These are phyloP conservation scores for Penicillium fuscoglaucum DNA, from an alignment of 2,329 filamentous ascomycete species.

Conservation along the genomic window DNA sequence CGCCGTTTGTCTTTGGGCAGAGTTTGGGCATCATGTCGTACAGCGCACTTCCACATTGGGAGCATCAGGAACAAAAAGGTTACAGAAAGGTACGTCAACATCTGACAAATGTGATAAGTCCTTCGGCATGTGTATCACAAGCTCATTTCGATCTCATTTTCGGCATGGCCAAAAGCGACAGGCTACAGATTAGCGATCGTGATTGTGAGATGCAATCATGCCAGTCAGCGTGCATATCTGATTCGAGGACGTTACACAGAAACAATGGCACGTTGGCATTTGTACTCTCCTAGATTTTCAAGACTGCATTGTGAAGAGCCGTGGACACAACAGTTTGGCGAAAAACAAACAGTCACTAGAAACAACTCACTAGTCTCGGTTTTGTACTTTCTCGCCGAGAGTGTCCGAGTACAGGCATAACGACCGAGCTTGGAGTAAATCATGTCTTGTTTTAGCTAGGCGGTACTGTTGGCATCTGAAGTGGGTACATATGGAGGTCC, in stretches of 20 bases:
- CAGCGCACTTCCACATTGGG: not conserved
- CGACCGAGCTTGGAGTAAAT: not conserved
- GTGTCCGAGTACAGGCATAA: not conserved
- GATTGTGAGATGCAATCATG: slow-evolving; percentile 1
- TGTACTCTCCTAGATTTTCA: not conserved
- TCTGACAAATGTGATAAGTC: slow-evolving; percentile 5
- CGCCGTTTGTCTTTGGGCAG: not conserved
- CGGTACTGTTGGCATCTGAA: not conserved
- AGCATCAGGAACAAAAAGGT: not conserved
- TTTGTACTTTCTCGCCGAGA: not conserved
- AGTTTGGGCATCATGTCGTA: slow-evolving; percentile 6
- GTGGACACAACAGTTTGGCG: not conserved
- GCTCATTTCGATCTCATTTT: not conserved
- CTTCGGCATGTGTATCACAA: not conserved
- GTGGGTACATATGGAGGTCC: not conserved
- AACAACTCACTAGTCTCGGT: not conserved
- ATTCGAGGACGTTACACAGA: not conserved
- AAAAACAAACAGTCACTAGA: not conserved
- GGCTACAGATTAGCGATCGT: slow-evolving; percentile 1
- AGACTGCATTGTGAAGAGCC: not conserved
- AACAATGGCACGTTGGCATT: not conserved
- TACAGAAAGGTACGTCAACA: not conserved
- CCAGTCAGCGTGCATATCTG: not conserved
- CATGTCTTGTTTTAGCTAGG: not conserved
- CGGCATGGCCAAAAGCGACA: not conserved